phyloP scores from a whole-genome alignment of 306 rosid genomes.

The Adenanthera pavonina region DNA sequence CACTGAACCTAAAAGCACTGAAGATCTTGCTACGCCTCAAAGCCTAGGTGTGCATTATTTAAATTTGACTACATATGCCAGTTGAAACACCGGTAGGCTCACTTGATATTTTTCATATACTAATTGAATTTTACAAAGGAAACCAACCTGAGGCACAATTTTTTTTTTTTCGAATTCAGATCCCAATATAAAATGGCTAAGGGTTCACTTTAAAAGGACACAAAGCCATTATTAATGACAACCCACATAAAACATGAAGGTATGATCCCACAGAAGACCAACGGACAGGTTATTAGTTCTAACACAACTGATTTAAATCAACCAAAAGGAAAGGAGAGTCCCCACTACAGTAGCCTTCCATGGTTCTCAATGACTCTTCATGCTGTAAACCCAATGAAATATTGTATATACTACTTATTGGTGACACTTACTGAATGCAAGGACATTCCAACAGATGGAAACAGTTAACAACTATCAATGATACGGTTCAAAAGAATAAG shows the following conservation, averaged over 20 bases:
- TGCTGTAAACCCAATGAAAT: slow-evolving; percentile 23
- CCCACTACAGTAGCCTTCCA: slow-evolving; percentile 13
- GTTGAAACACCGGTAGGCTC: not conserved
- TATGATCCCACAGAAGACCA: slow-evolving; percentile 12
- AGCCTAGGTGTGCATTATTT: not conserved
- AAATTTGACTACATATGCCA: not conserved
- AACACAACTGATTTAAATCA: slow-evolving; percentile 21
- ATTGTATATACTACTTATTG: slow-evolving; percentile 10
- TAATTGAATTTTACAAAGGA: not conserved
- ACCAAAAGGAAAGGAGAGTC: not conserved
- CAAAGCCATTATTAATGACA: slow-evolving; percentile 21
- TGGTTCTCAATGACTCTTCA: slow-evolving; percentile 15
- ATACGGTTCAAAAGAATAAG: slow-evolving; percentile 28
- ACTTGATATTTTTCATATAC: not conserved
- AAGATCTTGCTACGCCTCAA: not conserved
- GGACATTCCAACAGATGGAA: slow-evolving; percentile 7
- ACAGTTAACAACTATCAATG: not conserved
- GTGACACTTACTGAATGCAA: slow-evolving; percentile 31
- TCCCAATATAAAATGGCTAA: slow-evolving; percentile 4
- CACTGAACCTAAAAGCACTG: not conserved
- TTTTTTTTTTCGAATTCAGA: not conserved
- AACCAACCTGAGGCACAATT: not conserved
- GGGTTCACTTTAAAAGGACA: not conserved
- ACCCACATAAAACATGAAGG: slow-evolving; percentile 20
- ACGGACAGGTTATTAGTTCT: not conserved